A percentile compares a stretch with the other conserved stretches of the same genome.
Conservation (phyloP, 129 eudicot species). For the Chrysanthemum makinoi region DNA sequence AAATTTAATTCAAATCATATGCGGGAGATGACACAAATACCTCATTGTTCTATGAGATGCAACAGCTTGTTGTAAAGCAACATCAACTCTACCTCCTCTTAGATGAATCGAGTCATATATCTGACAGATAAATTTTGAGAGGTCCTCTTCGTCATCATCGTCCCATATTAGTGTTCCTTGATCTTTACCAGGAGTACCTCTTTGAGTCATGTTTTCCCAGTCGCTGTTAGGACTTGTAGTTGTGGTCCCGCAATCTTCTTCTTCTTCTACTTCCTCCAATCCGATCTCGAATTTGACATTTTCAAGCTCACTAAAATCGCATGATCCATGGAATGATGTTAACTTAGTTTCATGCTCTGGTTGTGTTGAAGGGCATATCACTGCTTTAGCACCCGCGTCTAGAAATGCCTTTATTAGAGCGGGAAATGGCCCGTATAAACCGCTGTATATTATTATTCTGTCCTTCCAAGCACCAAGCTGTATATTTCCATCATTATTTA, state of each 20-base stretch:
- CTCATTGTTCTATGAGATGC: slow-evolving; percentile 58
- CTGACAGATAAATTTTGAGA: slow-evolving; percentile 58
- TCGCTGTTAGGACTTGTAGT: slow-evolving; percentile 65
- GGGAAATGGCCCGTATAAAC: slow-evolving; percentile 60
- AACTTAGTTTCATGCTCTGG: slow-evolving; percentile 58
- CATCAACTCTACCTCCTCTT: slow-evolving; percentile 58
- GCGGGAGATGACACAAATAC: slow-evolving; percentile 81
- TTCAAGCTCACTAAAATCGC: slow-evolving; percentile 45
- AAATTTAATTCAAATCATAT: slow-evolving; percentile 23
- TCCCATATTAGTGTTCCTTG: slow-evolving; percentile 51
- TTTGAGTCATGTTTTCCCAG: slow-evolving; percentile 85
- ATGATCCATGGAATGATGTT: slow-evolving; percentile 63
- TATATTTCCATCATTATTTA: slow-evolving; percentile 4
- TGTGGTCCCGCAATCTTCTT: slow-evolving; percentile 26
- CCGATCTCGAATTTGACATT: slow-evolving; percentile 80
- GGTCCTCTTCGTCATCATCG: slow-evolving; percentile 66
- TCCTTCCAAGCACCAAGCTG: slow-evolving; percentile 97
- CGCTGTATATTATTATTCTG: slow-evolving; percentile 76
- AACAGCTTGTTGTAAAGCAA: slow-evolving; percentile 60
- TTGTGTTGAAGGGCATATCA: slow-evolving; percentile 69
- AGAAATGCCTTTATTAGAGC: slow-evolving; percentile 70
- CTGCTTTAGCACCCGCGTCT: slow-evolving; percentile 93
- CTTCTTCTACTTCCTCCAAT: slow-evolving; percentile 60
- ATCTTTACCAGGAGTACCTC: slow-evolving; percentile 31
- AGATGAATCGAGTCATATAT: slow-evolving; percentile 60